Evolutionary conservation across 331 rosid species (phyloP), one percentile per base, ranked within the genome.

Genomic region (Cydonia oblonga): DNA sequence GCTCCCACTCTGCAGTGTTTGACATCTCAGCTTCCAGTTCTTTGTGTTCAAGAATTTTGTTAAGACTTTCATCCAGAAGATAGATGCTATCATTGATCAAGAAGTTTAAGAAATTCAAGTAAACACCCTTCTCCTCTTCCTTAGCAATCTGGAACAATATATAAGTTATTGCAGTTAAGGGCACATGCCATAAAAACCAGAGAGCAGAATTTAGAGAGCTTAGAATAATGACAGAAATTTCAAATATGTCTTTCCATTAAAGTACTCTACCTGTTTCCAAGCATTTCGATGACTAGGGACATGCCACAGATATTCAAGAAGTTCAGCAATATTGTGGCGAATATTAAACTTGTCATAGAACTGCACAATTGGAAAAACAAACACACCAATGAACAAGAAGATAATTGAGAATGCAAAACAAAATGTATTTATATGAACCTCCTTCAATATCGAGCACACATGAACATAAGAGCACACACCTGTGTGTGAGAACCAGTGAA

Each of bases 21-120:
- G 97, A 86, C 99, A 95, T 95, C 88, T 95, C 99, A 66, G 97
- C 97, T 79, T 95, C 99, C 76, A 91, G 86, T 82, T 86, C 97
- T 86, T 91, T 95, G 70, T 86, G 91, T 84, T 91, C 96, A 68
- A 95, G 99, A 87, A 95, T 95, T 84, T 91, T 95, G 85, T 95
- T 95, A 61, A 95, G 87, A 85, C 99, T 95, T 84, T 91, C 97
- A 56, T 95, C 97, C 54, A 95, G 93, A 81, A 95, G 99, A 83
- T 83, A 95, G 72, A 95, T 95, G 79, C 99, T 95, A 84, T 95
- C 99, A 79, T 95, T 95, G 71, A 95, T 86, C 69, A 95, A 82
- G 80, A 95, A 95, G 88, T 95, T 95, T 68, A 95, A 86, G 96
- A 95, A 95, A 85, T 88, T 95, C 82, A 95, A 79, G 76, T 95